These are phyloP conservation scores for Ophiobolus disseminans DNA, from an alignment of 2,329 filamentous ascomycete genomes.

Conservation along the genomic window DNA sequence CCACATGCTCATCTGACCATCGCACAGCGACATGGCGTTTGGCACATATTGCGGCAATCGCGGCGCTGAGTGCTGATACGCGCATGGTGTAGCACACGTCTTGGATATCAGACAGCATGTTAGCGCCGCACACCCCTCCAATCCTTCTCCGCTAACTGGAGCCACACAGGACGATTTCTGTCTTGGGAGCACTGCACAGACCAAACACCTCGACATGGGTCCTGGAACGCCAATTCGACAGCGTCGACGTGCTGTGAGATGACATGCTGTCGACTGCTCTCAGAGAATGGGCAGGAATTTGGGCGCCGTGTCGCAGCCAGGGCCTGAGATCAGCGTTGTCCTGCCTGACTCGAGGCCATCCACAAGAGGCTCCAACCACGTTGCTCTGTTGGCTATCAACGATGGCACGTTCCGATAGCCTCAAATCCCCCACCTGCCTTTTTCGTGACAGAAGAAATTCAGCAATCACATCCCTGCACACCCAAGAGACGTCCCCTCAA, in stretches of 20 bases:
- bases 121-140: constrained; percentile 25
- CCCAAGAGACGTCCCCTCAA: constrained; percentile 37
- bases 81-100: constrained; percentile 22
- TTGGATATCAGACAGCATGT: constrained; percentile 28
- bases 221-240: constrained; percentile 20
- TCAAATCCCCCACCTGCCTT: constrained; percentile 37
- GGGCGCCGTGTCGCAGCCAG: constrained; percentile 4
- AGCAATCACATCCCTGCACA: constrained; percentile 28
- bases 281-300: constrained; percentile 4
- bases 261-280: constrained; percentile 16
- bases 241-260: constrained; percentile 25
- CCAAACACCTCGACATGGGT: constrained; percentile 18
- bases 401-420: neutral
- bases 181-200: constrained; percentile 23
- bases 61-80: constrained; percentile 25
- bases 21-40: constrained; percentile 10
- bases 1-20: constrained; percentile 20
- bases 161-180: constrained; percentile 19
- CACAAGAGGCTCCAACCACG: constrained; percentile 1
- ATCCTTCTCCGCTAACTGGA: constrained; percentile 30
- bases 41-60: constrained; percentile 28
- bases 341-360: constrained; percentile 1
- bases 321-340: constrained; percentile 10
- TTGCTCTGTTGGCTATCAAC: neutral
- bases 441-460: constrained; percentile 25